Percentiles rank a stretch among this genome's conserved stretches.
phyloP scores from a whole-genome alignment of 768 basidiomycete genomes.

The Boletellus ananiceps region DNA sequence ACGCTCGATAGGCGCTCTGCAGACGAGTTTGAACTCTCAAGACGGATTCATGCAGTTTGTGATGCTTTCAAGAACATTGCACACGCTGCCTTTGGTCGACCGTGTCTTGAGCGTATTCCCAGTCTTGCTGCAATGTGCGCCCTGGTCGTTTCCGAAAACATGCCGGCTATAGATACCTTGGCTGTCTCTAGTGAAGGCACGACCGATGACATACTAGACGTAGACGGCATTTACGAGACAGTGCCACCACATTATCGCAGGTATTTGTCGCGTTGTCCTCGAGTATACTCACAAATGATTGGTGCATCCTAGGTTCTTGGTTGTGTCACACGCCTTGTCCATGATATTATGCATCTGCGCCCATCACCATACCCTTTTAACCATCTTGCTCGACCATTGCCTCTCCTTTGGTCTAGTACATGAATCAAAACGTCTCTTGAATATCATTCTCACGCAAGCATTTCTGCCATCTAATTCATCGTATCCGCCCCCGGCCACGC shows the following conservation, averaged over 20 bases:
- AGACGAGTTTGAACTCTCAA: constrained; percentile 41
- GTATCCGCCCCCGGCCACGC: constrained; percentile 33
- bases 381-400: constrained; percentile 47
- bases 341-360: constrained; percentile 44
- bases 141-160: constrained; percentile 42
- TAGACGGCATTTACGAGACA: constrained; percentile 45
- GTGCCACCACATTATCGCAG: constrained; percentile 50
- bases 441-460: constrained; percentile 37
- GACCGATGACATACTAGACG: constrained; percentile 20
- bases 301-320: constrained; percentile 35
- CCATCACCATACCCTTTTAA: constrained; percentile 46
- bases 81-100: constrained; percentile 31
- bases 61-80: constrained; percentile 52
- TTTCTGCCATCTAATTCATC: constrained; percentile 25
- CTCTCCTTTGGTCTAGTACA: constrained; percentile 38
- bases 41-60: constrained; percentile 48
- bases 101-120: constrained; percentile 22
- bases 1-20: constrained; percentile 32
- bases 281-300: constrained; percentile 10
- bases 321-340: constrained; percentile 50
- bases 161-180: constrained; percentile 26
- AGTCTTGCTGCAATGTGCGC: constrained; percentile 46
- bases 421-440: constrained; percentile 44
- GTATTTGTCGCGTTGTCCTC: constrained; percentile 29
- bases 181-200: constrained; percentile 21